These are phyloP conservation scores for Bacidia rubella DNA, from an alignment of 495 filamentous ascomycete genomes.

Conservation along the genomic window DNA sequence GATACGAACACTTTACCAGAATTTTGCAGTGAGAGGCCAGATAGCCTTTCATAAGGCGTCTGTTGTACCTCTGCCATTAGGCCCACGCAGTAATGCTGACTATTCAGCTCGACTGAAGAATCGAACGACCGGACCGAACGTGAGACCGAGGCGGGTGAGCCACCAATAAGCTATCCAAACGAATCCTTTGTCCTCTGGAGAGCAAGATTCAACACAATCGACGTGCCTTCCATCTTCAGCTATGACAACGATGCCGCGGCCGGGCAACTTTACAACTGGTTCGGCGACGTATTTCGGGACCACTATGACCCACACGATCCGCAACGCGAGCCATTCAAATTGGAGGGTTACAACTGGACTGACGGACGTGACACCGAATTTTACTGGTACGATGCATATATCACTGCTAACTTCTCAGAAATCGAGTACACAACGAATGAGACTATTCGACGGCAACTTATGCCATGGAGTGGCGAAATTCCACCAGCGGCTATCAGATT, in stretches of 20 bases:
- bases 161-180: slow-evolving; percentile 2
- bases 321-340: background rate
- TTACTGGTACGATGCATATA: too few relatives aligned
- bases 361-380: background rate
- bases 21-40: too few relatives aligned
- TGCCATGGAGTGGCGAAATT: background rate
- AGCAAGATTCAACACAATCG: background rate
- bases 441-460: background rate
- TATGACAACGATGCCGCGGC: background rate
- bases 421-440: background rate
- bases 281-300: background rate
- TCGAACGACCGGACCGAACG: too few relatives aligned
- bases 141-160: background rate
- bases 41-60: too few relatives aligned
- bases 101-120: background rate
- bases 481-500: background rate
- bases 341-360: background rate
- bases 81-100: background rate
- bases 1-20: too few relatives aligned
- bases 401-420: background rate
- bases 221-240: background rate
- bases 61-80: too few relatives aligned
- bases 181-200: slow-evolving; percentile 8
- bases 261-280: background rate
- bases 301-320: slow-evolving; percentile 10